A percentile compares a stretch with the other conserved stretches of the same genome.
Evolutionary conservation across 768 basidiomycete genomes (phyloP).

Genomic region (Leucosporidium creatinivorum): DNA sequence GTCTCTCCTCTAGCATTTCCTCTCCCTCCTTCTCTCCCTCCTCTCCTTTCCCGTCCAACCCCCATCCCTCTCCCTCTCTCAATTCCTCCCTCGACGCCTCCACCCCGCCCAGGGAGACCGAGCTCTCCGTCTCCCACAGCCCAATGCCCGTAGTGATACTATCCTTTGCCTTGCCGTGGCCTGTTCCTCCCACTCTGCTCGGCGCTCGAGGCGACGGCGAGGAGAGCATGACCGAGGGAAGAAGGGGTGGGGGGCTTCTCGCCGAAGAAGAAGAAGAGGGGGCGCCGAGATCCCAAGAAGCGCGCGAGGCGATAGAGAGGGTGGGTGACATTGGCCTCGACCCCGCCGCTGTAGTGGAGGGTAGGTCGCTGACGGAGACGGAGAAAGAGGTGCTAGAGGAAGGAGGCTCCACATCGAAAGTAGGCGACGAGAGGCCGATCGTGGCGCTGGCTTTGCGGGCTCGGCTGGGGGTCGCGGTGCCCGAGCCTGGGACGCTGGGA

Average conservation of each 20-base stretch:
- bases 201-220: not conserved
- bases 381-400: not conserved
- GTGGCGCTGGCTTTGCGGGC: slow-evolving; percentile 34
- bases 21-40: not conserved
- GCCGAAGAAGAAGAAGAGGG: no score
- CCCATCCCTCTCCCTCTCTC: not conserved
- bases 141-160: slow-evolving; percentile 30
- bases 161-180: not conserved
- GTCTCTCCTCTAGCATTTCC: not conserved
- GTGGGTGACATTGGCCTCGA: not conserved
- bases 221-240: slow-evolving; percentile 2
- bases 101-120: no score
- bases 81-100: no score
- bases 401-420: slow-evolving; percentile 5
- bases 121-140: slow-evolving; percentile 18
- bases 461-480: not conserved
- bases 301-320: not conserved
- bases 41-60: no score
- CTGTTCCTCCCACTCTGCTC: slow-evolving; percentile 3
- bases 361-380: not conserved
- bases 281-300: no score
- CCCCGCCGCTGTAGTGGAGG: not conserved
- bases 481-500: not conserved
- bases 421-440: slow-evolving; percentile 25
- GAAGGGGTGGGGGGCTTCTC: not conserved